Conservation (phyloP, 768 basidiomycete genomes). For the Tremella fuciformis region DNA sequence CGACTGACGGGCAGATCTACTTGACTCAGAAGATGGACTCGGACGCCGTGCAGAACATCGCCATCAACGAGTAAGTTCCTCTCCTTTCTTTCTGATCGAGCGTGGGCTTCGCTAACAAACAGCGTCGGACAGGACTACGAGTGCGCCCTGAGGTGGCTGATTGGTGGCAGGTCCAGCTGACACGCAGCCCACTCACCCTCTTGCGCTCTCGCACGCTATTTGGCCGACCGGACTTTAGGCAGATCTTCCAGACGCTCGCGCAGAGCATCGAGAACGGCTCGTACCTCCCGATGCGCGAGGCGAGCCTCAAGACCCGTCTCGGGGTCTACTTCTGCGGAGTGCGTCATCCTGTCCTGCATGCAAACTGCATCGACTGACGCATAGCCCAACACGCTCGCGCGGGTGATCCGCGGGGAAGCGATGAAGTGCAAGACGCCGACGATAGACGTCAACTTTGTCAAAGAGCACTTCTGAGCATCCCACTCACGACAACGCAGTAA, state of each 20-base stretch:
- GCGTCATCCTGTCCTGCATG: constrained; percentile 17
- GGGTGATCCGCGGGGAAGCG: constrained; percentile 71
- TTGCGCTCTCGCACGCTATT: constrained; percentile 85
- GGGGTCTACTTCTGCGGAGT: constrained; percentile 84
- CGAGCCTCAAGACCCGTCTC: constrained; percentile 77
- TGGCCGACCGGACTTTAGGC: constrained; percentile 85
- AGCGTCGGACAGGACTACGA: constrained; percentile 45
- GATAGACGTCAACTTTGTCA: constrained; percentile 76
- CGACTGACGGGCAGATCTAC: constrained; percentile 36
- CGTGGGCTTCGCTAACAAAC: neutral
- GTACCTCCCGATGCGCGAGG: constrained; percentile 74
- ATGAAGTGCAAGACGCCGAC: constrained; percentile 58
- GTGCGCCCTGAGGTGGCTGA: constrained; percentile 14
- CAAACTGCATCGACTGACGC: neutral
- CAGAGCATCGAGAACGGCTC: constrained; percentile 76
- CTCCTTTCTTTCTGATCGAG: neutral
- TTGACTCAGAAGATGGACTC: constrained; percentile 39
- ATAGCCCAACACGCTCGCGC: constrained; percentile 66
- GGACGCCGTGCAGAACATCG: constrained; percentile 43
- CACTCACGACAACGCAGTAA: too few species aligned
- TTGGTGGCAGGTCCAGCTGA: neutral
- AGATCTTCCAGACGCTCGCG: constrained; percentile 71
- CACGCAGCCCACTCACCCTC: constrained; percentile 66
- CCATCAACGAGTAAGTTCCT: constrained; percentile 38
- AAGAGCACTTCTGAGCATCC: constrained; percentile 57